phyloP scores from a whole-genome alignment of 2,329 filamentous ascomycete species.

The Fusarium nurragi region DNA sequence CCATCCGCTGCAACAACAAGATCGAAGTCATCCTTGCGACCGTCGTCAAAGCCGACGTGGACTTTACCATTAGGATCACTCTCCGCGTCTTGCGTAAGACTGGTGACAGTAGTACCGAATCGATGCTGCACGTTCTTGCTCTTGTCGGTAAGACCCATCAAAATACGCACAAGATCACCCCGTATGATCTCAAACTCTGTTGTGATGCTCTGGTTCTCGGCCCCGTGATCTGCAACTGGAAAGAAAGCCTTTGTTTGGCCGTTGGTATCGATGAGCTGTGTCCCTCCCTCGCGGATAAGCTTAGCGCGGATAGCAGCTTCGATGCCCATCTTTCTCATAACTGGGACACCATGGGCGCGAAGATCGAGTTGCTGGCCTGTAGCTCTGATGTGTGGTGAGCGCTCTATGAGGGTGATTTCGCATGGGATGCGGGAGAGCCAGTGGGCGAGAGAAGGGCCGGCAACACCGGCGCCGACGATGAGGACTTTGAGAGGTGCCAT shows the following conservation, averaged over 20 bases:
- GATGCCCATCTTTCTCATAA: constrained; percentile 28
- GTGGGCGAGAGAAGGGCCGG: constrained; percentile 27
- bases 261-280: background rate
- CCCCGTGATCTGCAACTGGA: background rate
- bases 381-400: background rate
- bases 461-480: constrained; percentile 29
- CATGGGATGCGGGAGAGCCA: constrained; percentile 23
- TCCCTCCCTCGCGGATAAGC: background rate
- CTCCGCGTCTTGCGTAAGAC: constrained; percentile 5
- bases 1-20: constrained; percentile 21
- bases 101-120: constrained; percentile 1
- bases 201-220: background rate
- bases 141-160: constrained; percentile 5
- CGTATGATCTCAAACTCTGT: constrained; percentile 12
- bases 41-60: constrained; percentile 4
- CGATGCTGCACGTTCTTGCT: constrained; percentile 8
- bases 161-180: constrained; percentile 3
- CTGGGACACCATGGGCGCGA: constrained; percentile 3
- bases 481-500: constrained; percentile 23
- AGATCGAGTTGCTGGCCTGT: constrained; percentile 18
- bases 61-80: constrained; percentile 5
- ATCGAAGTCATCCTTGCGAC: constrained; percentile 1
- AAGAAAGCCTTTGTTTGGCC: background rate
- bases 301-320: constrained; percentile 12
- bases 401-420: constrained; percentile 25